A percentile compares a stretch with the other conserved stretches of the same genome.
Conservation (phyloP, 2,329 filamentous ascomycete species). For the Peltaster fructicola region DNA sequence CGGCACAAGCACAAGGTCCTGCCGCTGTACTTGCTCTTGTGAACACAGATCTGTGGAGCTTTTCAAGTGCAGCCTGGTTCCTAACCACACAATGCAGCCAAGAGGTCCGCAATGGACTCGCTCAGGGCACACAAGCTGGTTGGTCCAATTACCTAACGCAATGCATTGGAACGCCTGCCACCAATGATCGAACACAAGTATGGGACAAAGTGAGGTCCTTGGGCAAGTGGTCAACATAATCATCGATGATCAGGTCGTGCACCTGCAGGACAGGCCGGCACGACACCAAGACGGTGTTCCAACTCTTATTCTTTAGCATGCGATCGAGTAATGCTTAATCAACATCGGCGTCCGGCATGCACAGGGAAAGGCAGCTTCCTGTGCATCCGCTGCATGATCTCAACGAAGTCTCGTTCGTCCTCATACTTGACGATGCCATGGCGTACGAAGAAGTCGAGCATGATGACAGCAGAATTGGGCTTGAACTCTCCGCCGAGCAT, state of each 20-base stretch:
- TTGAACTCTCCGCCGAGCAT: constrained; percentile 64
- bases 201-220: constrained; percentile 31
- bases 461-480: constrained; percentile 71
- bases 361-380: constrained; percentile 65
- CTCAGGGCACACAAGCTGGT: constrained; percentile 29
- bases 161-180: constrained; percentile 35
- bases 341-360: too few relatives aligned
- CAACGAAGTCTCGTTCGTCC: constrained; percentile 59
- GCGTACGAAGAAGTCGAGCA: constrained; percentile 76
- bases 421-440: constrained; percentile 61
- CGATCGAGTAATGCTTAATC: too few relatives aligned
- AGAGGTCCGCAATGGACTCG: constrained; percentile 27
- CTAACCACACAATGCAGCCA: constrained; percentile 35
- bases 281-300: too few relatives aligned
- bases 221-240: constrained; percentile 7
- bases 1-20: constrained; percentile 19
- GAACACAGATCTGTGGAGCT: constrained; percentile 32
- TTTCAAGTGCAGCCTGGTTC: constrained; percentile 45
- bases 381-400: constrained; percentile 58
- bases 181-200: constrained; percentile 28
- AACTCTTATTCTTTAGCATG: too few relatives aligned
- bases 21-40: constrained; percentile 34
- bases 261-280: too few relatives aligned
- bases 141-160: constrained; percentile 35
- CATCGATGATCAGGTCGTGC: too few relatives aligned